A percentile compares a stretch with the other conserved stretches of the same genome.
Evolutionary conservation across 345 rosid genomes (phyloP).

Genomic region (Acer campestre): DNA sequence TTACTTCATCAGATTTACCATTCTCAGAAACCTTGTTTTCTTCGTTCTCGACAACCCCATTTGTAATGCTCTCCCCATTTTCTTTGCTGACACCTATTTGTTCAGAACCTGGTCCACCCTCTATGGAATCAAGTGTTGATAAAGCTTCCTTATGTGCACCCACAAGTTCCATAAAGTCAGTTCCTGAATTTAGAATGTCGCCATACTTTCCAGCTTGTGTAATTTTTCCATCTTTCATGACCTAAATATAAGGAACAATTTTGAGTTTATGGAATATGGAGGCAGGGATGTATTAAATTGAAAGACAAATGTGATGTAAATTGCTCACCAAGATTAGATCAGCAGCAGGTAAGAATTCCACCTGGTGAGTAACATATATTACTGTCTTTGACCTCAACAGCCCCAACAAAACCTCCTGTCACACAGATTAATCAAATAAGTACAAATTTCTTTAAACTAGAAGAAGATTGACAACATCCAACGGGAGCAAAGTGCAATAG

Average conservation of each 20-base stretch:
- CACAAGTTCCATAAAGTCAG: slow-evolving; percentile 78
- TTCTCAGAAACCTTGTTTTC: slow-evolving; percentile 34
- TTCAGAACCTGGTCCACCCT: slow-evolving; percentile 36
- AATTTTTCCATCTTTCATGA: slow-evolving; percentile 80
- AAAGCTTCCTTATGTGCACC: slow-evolving; percentile 72
- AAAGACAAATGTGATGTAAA: slow-evolving; percentile 6
- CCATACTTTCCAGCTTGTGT: slow-evolving; percentile 71
- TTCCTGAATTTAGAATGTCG: slow-evolving; percentile 64
- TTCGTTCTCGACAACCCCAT: slow-evolving; percentile 26
- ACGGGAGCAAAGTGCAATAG: neutral
- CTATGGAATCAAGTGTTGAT: slow-evolving; percentile 50
- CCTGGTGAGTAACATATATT: slow-evolving; percentile 83
- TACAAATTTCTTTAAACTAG: neutral
- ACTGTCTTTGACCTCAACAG: slow-evolving; percentile 56
- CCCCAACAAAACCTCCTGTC: slow-evolving; percentile 68
- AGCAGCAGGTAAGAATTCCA: slow-evolving; percentile 78
- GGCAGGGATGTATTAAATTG: neutral
- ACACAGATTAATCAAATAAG: neutral
- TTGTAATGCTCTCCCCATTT: slow-evolving; percentile 21
- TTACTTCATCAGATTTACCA: slow-evolving; percentile 39
- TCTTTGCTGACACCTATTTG: slow-evolving; percentile 24
- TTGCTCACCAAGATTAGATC: slow-evolving; percentile 71
- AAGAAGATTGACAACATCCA: neutral
- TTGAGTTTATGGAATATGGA: neutral
- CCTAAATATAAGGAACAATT: slow-evolving; percentile 38